Evolutionary conservation across 192 early-diverging fungal species (phyloP), one percentile per base, ranked within the genome.

Genomic region (Backusella tarrabulga): DNA sequence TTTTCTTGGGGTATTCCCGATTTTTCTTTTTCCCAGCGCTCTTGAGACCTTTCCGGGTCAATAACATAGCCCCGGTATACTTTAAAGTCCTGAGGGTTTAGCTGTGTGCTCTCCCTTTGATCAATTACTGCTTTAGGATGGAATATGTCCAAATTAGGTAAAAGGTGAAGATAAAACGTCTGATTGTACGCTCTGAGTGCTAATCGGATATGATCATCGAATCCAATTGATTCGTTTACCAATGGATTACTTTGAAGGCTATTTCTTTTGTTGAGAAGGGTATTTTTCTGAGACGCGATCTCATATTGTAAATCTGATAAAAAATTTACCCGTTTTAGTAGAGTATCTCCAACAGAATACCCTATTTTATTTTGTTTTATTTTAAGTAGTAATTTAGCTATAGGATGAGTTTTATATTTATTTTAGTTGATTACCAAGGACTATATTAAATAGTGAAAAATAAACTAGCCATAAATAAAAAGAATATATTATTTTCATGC

Each of bases 141-240:
- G 46, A 94, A 77, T 54, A 94, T 75, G 74, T 93, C 92, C 15
- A 84, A 68, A 80, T 94, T 94, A 29, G 91, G 92, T 74, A 90
- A 86, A 23, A 94, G 81, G 44, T 93, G 77, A 54, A 94, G 81
- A 63, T 79, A 77, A 70, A 92, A 93, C 1, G 92, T 91, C 21
- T 84, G 85, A 78, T 92, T 92, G 84, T 83, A 92, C 21, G 89
- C 90, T 12, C 70, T 78, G 44, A 94, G 81, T 35, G 86, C 77
- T 7, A 93, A 40, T 52, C 90, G 86, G 66, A 91, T 79, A 21
- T 83, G 86, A 36, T 88, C 93, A 71, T 90, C 82, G 41, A 73
- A 70, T 40, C 73, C 50, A 1, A 77, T 72, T 38, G 34, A 15
- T 5, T 40, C 29, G 35, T 67, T 67, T 69, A 29, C 17, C 17